Percentiles rank a stretch among this genome's conserved stretches.
Evolutionary conservation across 225 moss, liverwort and hornwort species (phyloP).

Genomic region (Polytrichum commune): DNA sequence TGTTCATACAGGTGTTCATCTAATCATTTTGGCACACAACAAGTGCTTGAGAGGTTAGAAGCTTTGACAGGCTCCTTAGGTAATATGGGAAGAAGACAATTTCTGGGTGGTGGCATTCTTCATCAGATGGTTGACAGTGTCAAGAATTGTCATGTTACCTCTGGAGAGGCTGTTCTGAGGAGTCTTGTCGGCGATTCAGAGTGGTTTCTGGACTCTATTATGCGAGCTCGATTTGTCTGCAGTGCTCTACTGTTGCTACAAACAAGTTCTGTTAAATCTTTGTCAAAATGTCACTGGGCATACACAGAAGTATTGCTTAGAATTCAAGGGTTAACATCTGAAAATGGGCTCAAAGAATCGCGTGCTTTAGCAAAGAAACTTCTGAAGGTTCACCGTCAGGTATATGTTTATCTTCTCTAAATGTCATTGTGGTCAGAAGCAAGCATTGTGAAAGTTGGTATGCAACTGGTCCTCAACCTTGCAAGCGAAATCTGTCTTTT

Average conservation of each 20-base stretch:
- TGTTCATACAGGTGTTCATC: conserved; percentile 38
- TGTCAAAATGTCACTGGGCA: conserved; percentile 47
- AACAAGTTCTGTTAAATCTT: conserved; percentile 31
- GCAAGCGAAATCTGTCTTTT: too few relatives aligned
- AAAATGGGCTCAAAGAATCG: conserved; percentile 45
- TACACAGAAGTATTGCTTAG: conserved; percentile 41
- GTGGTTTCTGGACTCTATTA: conserved; percentile 59
- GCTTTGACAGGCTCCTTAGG: conserved; percentile 38
- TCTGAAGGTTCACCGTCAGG: conserved; percentile 75
- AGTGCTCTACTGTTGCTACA: conserved; percentile 60
- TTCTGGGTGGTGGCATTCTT: conserved; percentile 26
- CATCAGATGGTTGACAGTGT: conserved; percentile 23
- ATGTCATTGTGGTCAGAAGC: too few relatives aligned
- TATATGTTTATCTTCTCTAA: conserved; percentile 15
- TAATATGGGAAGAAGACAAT: conserved; percentile 34
- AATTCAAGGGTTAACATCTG: conserved; percentile 40
- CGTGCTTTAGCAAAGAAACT: conserved; percentile 78
- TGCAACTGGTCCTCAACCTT: too few relatives aligned
- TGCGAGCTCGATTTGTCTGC: conserved; percentile 67
- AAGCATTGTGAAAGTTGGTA: too few relatives aligned
- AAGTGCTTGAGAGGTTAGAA: conserved; percentile 44
- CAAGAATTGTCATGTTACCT: conserved; percentile 22
- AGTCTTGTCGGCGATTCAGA: conserved; percentile 62
- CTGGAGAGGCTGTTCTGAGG: conserved; percentile 39
- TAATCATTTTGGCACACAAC: conserved; percentile 35